Evolutionary conservation across 2,329 filamentous ascomycete genomes (phyloP).

Genomic region (Westerdykella ornata): DNA sequence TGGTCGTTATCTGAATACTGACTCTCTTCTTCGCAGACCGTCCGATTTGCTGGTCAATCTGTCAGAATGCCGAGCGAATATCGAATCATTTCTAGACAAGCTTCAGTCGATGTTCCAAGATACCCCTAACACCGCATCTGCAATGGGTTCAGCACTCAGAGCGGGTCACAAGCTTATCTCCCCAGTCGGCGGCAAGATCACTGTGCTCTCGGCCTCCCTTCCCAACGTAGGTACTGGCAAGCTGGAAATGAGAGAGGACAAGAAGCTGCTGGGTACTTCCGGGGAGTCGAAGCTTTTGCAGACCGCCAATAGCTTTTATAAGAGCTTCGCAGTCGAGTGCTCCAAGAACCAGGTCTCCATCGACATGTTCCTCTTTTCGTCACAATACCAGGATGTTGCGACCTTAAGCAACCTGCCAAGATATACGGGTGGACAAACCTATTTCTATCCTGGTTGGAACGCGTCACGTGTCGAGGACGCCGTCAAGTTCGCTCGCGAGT

Average conservation of each 20-base stretch:
- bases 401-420: conserved; percentile 90
- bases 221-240: conserved; percentile 87
- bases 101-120: conserved; percentile 95
- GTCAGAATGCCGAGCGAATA: conserved; percentile 79
- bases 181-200: conserved; percentile 88
- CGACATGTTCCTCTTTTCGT: conserved; percentile 68
- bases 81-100: conserved; percentile 84
- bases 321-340: conserved; percentile 97
- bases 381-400: conserved; percentile 83
- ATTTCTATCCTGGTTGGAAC: conserved; percentile 98
- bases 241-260: conserved; percentile 90
- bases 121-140: conserved; percentile 82
- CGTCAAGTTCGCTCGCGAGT: conserved; percentile 94
- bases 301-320: conserved; percentile 94
- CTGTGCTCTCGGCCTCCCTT: conserved; percentile 80
- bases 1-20: no score
- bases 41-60: conserved; percentile 85
- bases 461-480: conserved; percentile 89
- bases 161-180: conserved; percentile 95
- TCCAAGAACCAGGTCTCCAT: conserved; percentile 98
- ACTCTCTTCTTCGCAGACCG: conserved; percentile 41
- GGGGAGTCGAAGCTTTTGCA: conserved; percentile 85
- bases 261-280: conserved; percentile 87
- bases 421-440: conserved; percentile 96
- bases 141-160: conserved; percentile 87